These are phyloP conservation scores for Umbelopsis vinacea DNA, from an alignment of 192 early-diverging fungal species.

Conservation along the genomic window DNA sequence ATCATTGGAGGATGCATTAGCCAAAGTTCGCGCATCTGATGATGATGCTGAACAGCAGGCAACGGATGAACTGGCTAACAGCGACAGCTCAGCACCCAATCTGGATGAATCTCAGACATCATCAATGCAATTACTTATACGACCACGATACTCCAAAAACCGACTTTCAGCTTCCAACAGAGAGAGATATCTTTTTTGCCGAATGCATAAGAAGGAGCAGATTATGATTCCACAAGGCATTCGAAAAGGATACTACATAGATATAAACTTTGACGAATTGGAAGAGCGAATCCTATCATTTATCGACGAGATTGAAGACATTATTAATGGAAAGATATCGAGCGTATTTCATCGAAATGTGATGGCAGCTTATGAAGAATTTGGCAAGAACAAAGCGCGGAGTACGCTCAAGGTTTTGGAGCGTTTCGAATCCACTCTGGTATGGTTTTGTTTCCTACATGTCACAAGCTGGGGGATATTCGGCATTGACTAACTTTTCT, in stretches of 20 bases:
- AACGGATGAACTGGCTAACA: not conserved
- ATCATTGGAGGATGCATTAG: not conserved
- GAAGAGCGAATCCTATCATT: slow-evolving; percentile 36
- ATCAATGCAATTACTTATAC: slow-evolving; percentile 16
- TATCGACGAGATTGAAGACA: slow-evolving; percentile 34
- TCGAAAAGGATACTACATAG: slow-evolving; percentile 36
- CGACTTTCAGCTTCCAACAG: not conserved
- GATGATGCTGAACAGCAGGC: not conserved
- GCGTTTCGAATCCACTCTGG: slow-evolving; percentile 46
- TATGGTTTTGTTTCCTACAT: slow-evolving; percentile 12
- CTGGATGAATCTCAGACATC: not conserved
- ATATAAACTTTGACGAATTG: slow-evolving; percentile 45
- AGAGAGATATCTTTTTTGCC: slow-evolving; percentile 44
- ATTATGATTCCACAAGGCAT: slow-evolving; percentile 46
- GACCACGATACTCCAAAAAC: not conserved
- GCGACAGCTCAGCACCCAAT: not conserved
- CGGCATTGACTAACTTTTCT: not conserved
- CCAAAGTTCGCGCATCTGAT: not conserved
- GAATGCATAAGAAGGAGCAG: slow-evolving; percentile 45
- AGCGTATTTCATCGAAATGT: slow-evolving; percentile 44
- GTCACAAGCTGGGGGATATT: not conserved
- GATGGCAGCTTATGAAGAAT: slow-evolving; percentile 34
- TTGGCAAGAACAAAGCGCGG: slow-evolving; percentile 49
- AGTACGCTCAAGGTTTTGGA: slow-evolving; percentile 46
- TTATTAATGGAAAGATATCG: slow-evolving; percentile 30